Conservation (phyloP, 306 rosid genomes). For the Acacia acuminata region DNA sequence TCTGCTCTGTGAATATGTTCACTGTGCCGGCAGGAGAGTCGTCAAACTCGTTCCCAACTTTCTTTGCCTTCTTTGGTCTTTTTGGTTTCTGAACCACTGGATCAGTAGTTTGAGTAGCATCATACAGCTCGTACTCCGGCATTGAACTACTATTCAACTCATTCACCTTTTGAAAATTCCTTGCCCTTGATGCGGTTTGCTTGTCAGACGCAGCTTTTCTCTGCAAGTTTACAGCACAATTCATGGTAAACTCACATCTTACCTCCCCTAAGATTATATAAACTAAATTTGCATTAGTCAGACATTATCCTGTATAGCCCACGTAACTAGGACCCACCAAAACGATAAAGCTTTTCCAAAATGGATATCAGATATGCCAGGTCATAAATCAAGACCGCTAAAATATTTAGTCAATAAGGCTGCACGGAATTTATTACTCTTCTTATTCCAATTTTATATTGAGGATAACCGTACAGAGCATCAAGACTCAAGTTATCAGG, state of each 20-base stretch:
- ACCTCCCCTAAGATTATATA: background rate
- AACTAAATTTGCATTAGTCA: background rate
- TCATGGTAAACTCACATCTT: background rate
- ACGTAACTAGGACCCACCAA: too few relatives aligned
- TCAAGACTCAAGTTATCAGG: background rate
- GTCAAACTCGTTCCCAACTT: conserved; percentile 64
- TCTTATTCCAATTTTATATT: too few relatives aligned
- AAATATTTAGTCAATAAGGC: too few relatives aligned
- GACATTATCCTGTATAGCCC: too few relatives aligned
- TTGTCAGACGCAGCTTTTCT: conserved; percentile 62
- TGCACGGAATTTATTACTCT: too few relatives aligned
- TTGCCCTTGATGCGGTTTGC: conserved; percentile 44
- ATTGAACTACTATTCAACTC: conserved; percentile 18
- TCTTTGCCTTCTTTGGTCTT: conserved; percentile 75
- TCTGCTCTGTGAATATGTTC: conserved; percentile 41
- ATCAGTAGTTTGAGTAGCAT: conserved; percentile 44
- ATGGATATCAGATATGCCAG: too few relatives aligned
- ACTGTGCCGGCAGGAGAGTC: conserved; percentile 45
- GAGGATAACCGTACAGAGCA: background rate
- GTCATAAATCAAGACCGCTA: too few relatives aligned
- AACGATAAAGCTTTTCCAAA: too few relatives aligned
- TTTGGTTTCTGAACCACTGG: conserved; percentile 49
- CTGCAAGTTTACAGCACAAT: conserved; percentile 46
- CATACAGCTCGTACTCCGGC: conserved; percentile 54
- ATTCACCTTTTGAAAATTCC: conserved; percentile 50